Base-by-base conservation (phyloP, 805 yeast genomes). In the Zygoascus bituminiphila region DNA sequence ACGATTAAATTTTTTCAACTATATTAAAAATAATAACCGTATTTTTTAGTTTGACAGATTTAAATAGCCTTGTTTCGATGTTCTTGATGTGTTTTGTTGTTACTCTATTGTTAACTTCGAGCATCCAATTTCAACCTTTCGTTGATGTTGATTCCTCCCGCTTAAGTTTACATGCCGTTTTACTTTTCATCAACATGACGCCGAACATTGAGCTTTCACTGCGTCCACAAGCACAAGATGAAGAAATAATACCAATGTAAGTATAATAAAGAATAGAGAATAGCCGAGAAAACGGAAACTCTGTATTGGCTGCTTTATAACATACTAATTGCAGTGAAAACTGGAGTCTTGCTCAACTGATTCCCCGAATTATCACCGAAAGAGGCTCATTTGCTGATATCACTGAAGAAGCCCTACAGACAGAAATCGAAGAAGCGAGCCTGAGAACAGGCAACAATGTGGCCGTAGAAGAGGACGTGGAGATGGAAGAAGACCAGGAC, bases 341-440 rank as follows among this genome's bases (percentile, higher is more conserved):
- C 3, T 33, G 52, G 22, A 47, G 58, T 25, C 53, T 69, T 33
- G 62, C 62, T 19, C 64, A 65, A 51, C 58, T 79, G 41, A 79
- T 82, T 24, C 77, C 81, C 4, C 70, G 78, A 44, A 82, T 82
- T 42, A 70, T 81, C 20, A 62, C 62, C 3, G 84, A 82, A 57
- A 65, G 83, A 22, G 79, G 81, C 33, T 72, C 84, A 19, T 83
- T 84, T 53, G 61, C 74, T 21, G 67, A 75, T 42, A 60, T 84
- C 2, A 74, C 84, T 2, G 89, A 84, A 60, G 78, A 73, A 5
- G 64, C 70, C 14, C 62, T 84, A 2, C 51, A 58, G 15, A 62
- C 70, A 31, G 84, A 81, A 59, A 72, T 78, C 35, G 31, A 36
- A n/a, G 47, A 29, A 37, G 47, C 47, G 24, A 25, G 20, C 15